Evolutionary conservation across 1,284 basidiomycete genomes (phyloP).

Genomic region (Microbotryomycetes sp.): DNA sequence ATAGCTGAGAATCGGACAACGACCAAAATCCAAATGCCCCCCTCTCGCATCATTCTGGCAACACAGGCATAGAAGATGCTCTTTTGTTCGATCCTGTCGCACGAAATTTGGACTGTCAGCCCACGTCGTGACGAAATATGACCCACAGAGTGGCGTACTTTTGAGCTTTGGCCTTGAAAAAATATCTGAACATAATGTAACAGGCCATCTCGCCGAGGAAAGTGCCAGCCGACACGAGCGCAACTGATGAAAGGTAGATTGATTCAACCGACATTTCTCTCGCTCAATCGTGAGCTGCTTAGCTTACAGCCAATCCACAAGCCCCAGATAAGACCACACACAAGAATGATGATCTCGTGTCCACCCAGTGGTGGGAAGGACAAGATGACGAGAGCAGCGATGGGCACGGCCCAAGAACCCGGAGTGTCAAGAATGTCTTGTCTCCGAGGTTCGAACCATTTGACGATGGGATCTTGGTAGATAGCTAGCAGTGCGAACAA

Average conservation of each 20-base stretch:
- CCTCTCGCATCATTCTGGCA: slow-evolving; percentile 39
- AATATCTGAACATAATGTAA: slow-evolving; percentile 43
- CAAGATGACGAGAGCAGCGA: slow-evolving; percentile 42
- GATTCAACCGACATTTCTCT: too few relatives aligned
- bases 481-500: slow-evolving; percentile 11
- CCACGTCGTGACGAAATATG: too few relatives aligned
- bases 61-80: slow-evolving; percentile 43
- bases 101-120: background rate
- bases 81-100: slow-evolving; percentile 37
- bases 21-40: slow-evolving; percentile 42
- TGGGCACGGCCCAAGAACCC: slow-evolving; percentile 41
- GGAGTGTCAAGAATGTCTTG: slow-evolving; percentile 15
- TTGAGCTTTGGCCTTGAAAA: slow-evolving; percentile 38
- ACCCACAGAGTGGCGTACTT: slow-evolving; percentile 12
- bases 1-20: slow-evolving; percentile 39
- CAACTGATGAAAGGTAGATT: too few relatives aligned
- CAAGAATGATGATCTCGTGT: slow-evolving; percentile 30
- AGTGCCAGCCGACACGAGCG: background rate
- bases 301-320: slow-evolving; percentile 42
- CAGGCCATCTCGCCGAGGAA: slow-evolving; percentile 39
- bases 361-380: slow-evolving; percentile 45
- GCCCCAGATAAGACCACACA: slow-evolving; percentile 42
- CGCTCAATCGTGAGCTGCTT: too few relatives aligned
- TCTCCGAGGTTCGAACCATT: slow-evolving; percentile 26
- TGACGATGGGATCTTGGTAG: slow-evolving; percentile 24